Conservation (phyloP, 306 rosid species). For the Leucaena leucocephala region DNA sequence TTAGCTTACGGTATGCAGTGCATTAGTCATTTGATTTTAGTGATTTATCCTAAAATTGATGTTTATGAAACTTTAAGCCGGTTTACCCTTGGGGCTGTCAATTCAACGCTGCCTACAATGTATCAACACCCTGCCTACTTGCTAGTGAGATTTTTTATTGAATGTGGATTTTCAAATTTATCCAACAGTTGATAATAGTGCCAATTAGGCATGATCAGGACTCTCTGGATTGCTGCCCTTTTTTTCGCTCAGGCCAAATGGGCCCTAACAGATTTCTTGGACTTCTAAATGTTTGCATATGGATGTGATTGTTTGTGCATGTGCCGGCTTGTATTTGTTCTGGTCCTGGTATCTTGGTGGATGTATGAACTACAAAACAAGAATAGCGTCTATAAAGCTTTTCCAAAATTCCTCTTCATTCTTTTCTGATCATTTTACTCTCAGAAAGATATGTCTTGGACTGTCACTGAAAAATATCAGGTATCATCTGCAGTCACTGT, state of each 20-base stretch:
- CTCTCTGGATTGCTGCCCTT: neutral
- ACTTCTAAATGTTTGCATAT: neutral
- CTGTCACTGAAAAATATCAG: slow-evolving; percentile 17
- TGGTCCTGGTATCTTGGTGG: neutral
- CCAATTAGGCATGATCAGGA: neutral
- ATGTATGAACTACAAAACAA: neutral
- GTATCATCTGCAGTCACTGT: slow-evolving; percentile 21
- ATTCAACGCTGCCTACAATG: neutral
- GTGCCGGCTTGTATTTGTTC: neutral
- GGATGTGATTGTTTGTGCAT: neutral
- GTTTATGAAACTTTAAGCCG: slow-evolving; percentile 9
- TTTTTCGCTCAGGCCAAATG: neutral
- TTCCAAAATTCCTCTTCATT: slow-evolving; percentile 7
- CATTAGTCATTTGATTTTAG: slow-evolving; percentile 27
- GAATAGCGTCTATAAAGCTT: slow-evolving; percentile 3
- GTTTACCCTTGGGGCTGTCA: neutral
- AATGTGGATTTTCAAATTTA: neutral
- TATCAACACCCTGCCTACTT: neutral
- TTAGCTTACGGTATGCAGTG: slow-evolving; percentile 68
- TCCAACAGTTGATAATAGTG: neutral
- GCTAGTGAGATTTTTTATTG: neutral
- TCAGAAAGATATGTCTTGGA: slow-evolving; percentile 19
- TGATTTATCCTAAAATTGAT: slow-evolving; percentile 15
- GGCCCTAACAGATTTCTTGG: neutral
- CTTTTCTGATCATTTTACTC: neutral